Percentiles rank a stretch among this genome's conserved stretches.
Evolutionary conservation across 2,329 filamentous ascomycete genomes (phyloP).

Genomic region (Botrytis squamosa): DNA sequence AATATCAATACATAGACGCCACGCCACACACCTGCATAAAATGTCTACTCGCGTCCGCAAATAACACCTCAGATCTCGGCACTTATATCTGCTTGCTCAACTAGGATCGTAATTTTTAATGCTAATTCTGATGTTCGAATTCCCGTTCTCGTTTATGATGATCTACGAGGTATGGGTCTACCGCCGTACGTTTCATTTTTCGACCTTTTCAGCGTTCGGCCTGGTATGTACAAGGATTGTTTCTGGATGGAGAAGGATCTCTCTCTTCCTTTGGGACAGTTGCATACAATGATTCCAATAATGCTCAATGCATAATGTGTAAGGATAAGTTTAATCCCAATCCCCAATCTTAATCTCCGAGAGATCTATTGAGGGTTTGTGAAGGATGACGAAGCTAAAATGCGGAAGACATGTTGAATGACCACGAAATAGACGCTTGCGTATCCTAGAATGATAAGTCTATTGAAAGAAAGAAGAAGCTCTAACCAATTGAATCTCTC

Average conservation of each 20-base stretch:
- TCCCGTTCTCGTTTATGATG: neutral
- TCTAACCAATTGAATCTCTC: neutral
- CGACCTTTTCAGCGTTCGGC: neutral
- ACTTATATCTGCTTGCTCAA: neutral
- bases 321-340: neutral
- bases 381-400: neutral
- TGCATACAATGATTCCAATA: neutral
- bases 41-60: neutral
- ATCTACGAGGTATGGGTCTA: neutral
- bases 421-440: neutral
- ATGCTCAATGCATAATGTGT: neutral
- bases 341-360: neutral
- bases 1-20: neutral
- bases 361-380: neutral
- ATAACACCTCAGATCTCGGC: constrained; percentile 1
- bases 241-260: neutral
- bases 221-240: neutral
- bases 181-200: neutral
- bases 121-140: neutral
- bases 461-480: neutral
- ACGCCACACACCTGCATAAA: neutral
- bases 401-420: neutral
- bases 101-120: neutral
- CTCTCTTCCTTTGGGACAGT: neutral
- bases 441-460: neutral